Percentiles rank a stretch among this genome's conserved stretches.
Conservation (phyloP, 148 eudicot genomes). For the Camellia japonica region DNA sequence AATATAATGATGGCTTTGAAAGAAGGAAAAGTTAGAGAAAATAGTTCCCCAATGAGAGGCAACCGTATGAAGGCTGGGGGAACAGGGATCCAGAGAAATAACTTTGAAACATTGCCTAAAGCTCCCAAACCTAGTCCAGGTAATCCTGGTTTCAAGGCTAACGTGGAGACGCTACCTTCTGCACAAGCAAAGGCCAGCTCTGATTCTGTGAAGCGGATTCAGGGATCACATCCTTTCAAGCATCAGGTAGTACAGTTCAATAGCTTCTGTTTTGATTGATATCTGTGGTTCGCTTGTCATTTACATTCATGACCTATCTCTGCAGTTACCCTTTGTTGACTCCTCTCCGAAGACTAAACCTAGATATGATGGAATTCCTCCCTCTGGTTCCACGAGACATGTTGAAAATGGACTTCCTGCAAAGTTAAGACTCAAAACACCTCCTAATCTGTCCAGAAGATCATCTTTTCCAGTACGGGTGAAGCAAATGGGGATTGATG, state of each 20-base stretch:
- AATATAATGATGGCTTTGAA: constrained; percentile 56
- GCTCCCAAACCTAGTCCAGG: constrained; percentile 54
- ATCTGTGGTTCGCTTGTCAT: constrained; percentile 8
- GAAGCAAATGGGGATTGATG: constrained; percentile 42
- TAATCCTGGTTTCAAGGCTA: constrained; percentile 60
- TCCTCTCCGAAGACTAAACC: constrained; percentile 67
- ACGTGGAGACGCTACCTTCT: constrained; percentile 38
- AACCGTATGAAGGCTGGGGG: constrained; percentile 37
- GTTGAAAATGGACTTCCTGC: constrained; percentile 55
- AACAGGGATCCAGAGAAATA: constrained; percentile 38
- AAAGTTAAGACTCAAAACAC: constrained; percentile 68
- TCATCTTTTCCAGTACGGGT: constrained; percentile 63
- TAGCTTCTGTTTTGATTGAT: constrained; percentile 4
- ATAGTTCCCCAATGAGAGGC: constrained; percentile 84
- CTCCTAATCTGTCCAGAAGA: constrained; percentile 58
- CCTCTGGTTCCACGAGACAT: constrained; percentile 41
- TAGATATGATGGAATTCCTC: constrained; percentile 56
- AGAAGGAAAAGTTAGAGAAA: constrained; percentile 85
- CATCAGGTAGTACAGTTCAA: constrained; percentile 57
- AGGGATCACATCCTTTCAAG: constrained; percentile 60
- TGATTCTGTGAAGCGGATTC: constrained; percentile 56
- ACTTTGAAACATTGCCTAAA: constrained; percentile 56
- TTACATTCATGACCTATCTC: constrained; percentile 2
- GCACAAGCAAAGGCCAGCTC: constrained; percentile 48
- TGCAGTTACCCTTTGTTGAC: constrained; percentile 63